Evolutionary conservation across 2,329 filamentous ascomycete species (phyloP).

Genomic region (Zasmidium angulare): DNA sequence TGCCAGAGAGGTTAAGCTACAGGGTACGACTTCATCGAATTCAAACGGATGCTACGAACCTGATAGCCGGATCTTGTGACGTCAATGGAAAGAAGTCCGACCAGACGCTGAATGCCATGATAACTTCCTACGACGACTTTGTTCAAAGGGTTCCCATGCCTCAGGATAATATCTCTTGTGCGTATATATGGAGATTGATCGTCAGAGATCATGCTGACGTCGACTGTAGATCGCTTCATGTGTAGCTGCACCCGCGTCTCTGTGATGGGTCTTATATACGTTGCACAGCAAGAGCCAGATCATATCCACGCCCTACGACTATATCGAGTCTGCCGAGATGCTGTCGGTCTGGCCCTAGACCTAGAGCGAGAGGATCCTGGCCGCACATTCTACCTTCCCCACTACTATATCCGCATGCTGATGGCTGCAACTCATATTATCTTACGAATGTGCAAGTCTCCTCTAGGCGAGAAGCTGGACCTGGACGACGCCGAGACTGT

Average conservation of each 20-base stretch:
- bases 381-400: constrained; percentile 8
- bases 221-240: constrained; percentile 1
- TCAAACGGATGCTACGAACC: constrained; percentile 6
- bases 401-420: constrained; percentile 2
- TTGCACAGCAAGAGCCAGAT: constrained; percentile 5
- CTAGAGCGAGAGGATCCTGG: background rate
- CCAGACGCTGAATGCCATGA: constrained; percentile 3
- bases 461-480: constrained; percentile 3
- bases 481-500: constrained; percentile 4
- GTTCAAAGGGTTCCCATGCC: constrained; percentile 3
- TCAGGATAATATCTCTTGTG: background rate
- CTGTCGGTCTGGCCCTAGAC: background rate
- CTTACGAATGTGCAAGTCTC: constrained; percentile 4
- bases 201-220: background rate
- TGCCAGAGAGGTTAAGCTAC: constrained; percentile 5
- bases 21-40: constrained; percentile 1
- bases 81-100: constrained; percentile 1
- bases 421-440: constrained; percentile 1
- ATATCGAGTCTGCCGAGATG: constrained; percentile 1
- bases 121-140: constrained; percentile 1
- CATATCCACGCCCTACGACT: constrained; percentile 4
- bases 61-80: constrained; percentile 8
- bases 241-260: background rate
- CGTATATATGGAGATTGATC: background rate
- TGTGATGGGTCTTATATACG: constrained; percentile 3